phyloP scores from a whole-genome alignment of 1,139 yeast species.

The Yamadazyma membranifaciens region DNA sequence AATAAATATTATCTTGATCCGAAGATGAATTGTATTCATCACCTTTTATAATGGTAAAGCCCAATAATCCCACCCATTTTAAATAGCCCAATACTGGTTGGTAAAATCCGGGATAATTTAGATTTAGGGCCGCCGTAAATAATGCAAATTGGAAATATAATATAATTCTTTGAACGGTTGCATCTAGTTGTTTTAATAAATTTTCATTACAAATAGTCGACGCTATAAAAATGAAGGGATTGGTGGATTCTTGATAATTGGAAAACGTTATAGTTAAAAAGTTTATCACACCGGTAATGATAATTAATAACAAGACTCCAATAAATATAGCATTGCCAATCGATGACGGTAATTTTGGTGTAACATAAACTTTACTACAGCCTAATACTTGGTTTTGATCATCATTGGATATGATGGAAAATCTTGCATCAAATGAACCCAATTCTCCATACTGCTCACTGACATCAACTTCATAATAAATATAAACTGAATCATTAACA shows the following conservation, averaged over 20 bases:
- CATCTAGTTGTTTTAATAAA: constrained; percentile 55
- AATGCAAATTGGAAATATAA: constrained; percentile 58
- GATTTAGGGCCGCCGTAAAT: constrained; percentile 53
- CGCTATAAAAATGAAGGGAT: constrained; percentile 56
- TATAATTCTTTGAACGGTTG: constrained; percentile 49
- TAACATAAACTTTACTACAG: constrained; percentile 47
- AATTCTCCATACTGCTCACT: constrained; percentile 31
- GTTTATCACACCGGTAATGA: constrained; percentile 43
- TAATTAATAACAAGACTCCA: constrained; percentile 41
- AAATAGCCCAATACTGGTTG: constrained; percentile 50
- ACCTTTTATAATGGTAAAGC: constrained; percentile 22
- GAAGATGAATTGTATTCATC: constrained; percentile 12
- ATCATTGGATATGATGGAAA: constrained; percentile 40
- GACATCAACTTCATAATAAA: constrained; percentile 40
- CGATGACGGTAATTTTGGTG: constrained; percentile 41
- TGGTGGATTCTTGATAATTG: constrained; percentile 61
- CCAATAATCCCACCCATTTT: constrained; percentile 39
- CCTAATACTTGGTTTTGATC: constrained; percentile 38
- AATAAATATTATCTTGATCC: constrained; percentile 33
- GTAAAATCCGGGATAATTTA: constrained; percentile 63
- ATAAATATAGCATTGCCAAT: constrained; percentile 37
- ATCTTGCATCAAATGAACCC: constrained; percentile 42
- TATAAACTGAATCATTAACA: constrained; percentile 35
- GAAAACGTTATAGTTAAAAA: constrained; percentile 46
- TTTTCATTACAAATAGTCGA: constrained; percentile 62